These are phyloP conservation scores for Teratosphaeria nubilosa DNA, from an alignment of 2,329 filamentous ascomycete species.

Conservation along the genomic window DNA sequence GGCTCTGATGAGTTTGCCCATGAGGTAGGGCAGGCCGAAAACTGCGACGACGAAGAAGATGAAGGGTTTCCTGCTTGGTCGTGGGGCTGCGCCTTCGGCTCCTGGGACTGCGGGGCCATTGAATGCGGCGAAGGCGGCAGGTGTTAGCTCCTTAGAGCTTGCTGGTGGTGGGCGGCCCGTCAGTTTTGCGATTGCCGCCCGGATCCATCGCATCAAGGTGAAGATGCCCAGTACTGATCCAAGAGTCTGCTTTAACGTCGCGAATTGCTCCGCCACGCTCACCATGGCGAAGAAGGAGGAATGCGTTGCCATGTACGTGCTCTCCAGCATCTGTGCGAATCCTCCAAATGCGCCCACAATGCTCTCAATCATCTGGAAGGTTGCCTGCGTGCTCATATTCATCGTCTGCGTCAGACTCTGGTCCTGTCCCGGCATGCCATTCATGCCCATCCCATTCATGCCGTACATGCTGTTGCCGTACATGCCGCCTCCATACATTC, in stretches of 20 bases:
- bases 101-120: constrained; percentile 42
- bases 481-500: constrained; percentile 26
- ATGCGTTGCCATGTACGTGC: constrained; percentile 98
- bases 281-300: constrained; percentile 99
- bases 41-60: constrained; percentile 91
- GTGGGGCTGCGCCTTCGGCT: constrained; percentile 47
- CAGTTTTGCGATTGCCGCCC: constrained; percentile 81
- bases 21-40: constrained; percentile 90
- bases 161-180: constrained; percentile 85
- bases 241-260: constrained; percentile 82
- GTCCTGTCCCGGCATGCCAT: constrained; percentile 61
- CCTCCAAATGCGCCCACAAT: constrained; percentile 94
- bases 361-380: constrained; percentile 96
- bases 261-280: constrained; percentile 93
- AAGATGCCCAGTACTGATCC: constrained; percentile 93
- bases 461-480: constrained; percentile 23
- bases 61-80: constrained; percentile 87
- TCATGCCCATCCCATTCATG: constrained; percentile 33
- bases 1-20: constrained; percentile 87
- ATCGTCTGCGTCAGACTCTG: constrained; percentile 94
- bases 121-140: constrained; percentile 83
- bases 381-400: constrained; percentile 87
- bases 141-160: constrained; percentile 76
- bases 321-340: constrained; percentile 98
- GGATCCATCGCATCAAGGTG: constrained; percentile 88